Conservation (phyloP, 78 protist genomes). For the Dictyostelium brefeldianum region DNA sequence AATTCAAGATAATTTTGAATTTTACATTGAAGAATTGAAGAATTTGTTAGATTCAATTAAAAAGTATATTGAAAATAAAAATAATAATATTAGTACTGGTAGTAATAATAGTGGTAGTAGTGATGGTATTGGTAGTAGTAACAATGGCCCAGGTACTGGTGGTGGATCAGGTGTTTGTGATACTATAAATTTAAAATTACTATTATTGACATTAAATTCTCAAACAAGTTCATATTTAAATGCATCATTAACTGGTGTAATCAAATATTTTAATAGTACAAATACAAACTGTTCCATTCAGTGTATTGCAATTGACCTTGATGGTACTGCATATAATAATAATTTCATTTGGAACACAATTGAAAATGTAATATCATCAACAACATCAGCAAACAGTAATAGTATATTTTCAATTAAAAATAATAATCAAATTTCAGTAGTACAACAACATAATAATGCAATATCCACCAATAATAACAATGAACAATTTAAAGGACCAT, state of each 20-base stretch:
- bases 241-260: neutral
- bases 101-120: too few relatives aligned
- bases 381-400: neutral
- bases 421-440: neutral
- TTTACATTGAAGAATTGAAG: neutral
- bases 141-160: too few relatives aligned
- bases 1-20: constrained; percentile 4
- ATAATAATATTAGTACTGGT: too few relatives aligned
- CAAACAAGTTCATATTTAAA: neutral
- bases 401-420: neutral
- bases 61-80: neutral
- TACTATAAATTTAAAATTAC: neutral
- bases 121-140: too few relatives aligned
- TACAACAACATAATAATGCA: neutral
- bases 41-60: neutral
- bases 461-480: too few relatives aligned
- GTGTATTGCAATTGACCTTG: neutral
- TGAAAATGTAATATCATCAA: neutral
- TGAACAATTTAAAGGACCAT: neutral
- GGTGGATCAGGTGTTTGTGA: too few relatives aligned
- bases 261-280: neutral
- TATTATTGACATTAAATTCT: constrained; percentile 3
- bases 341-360: neutral
- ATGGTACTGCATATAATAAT: neutral
- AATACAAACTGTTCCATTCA: neutral